A percentile compares a stretch with the other conserved stretches of the same genome.
phyloP scores from a whole-genome alignment of 2,329 filamentous ascomycete species.

The Neofusicoccum umdonicola region DNA sequence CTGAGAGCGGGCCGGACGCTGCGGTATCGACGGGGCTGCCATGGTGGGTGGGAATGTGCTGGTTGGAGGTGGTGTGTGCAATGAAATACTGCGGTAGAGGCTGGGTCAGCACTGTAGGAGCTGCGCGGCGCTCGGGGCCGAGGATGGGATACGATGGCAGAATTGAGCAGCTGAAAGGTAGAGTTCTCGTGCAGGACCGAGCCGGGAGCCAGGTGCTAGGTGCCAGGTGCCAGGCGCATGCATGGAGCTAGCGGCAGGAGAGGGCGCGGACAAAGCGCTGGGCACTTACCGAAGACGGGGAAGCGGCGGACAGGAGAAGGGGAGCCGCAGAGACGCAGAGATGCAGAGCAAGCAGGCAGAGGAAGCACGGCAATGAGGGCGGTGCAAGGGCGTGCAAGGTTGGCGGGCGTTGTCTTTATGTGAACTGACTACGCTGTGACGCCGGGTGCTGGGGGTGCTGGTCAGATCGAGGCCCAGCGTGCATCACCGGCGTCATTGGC shows the following conservation, averaged over 20 bases:
- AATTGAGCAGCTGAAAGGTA: background rate
- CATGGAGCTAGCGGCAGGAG: constrained; percentile 4
- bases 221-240: background rate
- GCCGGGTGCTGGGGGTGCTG: constrained; percentile 10
- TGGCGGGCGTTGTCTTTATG: constrained; percentile 14
- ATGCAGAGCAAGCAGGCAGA: too few species aligned
- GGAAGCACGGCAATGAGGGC: background rate
- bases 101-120: background rate
- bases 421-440: constrained; percentile 1
- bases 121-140: background rate
- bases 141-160: background rate
- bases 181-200: background rate
- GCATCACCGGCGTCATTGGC: constrained; percentile 5
- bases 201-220: background rate
- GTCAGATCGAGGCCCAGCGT: constrained; percentile 9
- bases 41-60: constrained; percentile 29
- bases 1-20: constrained; percentile 58
- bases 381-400: background rate
- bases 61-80: background rate
- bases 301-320: background rate
- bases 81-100: background rate
- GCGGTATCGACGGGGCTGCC: constrained; percentile 58
- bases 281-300: constrained; percentile 11
- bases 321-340: background rate
- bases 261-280: constrained; percentile 6